These are phyloP conservation scores for Pythium pyrilobum DNA, from an alignment of 352 stramenopile genomes.

Conservation along the genomic window DNA sequence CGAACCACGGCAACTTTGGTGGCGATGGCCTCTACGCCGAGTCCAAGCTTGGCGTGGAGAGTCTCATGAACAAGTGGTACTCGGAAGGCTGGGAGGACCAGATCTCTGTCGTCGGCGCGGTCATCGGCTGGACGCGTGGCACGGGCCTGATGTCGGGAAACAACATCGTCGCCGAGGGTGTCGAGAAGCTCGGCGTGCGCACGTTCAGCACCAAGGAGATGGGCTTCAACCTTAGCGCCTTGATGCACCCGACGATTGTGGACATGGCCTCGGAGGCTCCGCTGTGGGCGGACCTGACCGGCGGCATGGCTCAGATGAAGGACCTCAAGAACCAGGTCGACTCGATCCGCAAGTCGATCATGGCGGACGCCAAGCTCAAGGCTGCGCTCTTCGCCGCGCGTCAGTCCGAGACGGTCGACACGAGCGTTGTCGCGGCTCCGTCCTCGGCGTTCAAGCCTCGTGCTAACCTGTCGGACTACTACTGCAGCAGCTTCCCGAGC, in stretches of 20 bases:
- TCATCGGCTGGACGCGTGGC: constrained; percentile 86
- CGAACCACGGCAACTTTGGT: constrained; percentile 85
- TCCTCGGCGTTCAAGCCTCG: constrained; percentile 30
- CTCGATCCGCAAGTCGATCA: constrained; percentile 43
- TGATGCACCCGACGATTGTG: constrained; percentile 79
- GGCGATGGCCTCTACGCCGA: constrained; percentile 86
- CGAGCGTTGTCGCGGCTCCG: background rate
- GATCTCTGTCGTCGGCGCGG: constrained; percentile 74
- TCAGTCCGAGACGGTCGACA: constrained; percentile 18
- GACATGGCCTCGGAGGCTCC: constrained; percentile 63
- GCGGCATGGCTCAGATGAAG: constrained; percentile 70
- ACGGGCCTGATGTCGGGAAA: constrained; percentile 88
- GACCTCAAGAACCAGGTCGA: constrained; percentile 70
- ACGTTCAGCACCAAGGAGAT: constrained; percentile 87
- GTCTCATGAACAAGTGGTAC: constrained; percentile 84
- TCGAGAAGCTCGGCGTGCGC: constrained; percentile 77
- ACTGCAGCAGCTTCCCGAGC: constrained; percentile 59
- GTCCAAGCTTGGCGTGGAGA: constrained; percentile 84
- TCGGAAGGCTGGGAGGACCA: constrained; percentile 85
- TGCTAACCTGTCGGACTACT: constrained; percentile 74
- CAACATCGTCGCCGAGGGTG: constrained; percentile 74
- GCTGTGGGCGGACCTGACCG: constrained; percentile 76
- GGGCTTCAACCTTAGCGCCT: constrained; percentile 83
- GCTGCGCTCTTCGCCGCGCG: constrained; percentile 24
- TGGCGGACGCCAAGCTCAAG: constrained; percentile 54